These are phyloP conservation scores for Trichoderma atrobrunneum DNA, from an alignment of 2,329 filamentous ascomycete species.

Conservation along the genomic window DNA sequence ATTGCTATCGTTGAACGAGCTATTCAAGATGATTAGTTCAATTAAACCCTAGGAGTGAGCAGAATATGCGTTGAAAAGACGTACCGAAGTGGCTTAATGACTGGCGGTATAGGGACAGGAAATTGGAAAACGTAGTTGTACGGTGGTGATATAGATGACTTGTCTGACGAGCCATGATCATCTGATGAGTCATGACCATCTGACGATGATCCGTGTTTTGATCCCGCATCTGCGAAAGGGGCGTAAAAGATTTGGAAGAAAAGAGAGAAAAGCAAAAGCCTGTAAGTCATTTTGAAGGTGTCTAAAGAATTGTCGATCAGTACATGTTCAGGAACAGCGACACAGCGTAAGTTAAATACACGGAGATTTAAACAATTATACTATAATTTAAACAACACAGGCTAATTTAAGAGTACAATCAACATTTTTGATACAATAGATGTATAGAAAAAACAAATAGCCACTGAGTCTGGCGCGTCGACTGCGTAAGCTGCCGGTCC, in stretches of 20 bases:
- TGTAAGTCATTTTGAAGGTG: neutral
- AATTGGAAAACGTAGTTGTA: neutral
- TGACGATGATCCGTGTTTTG: neutral
- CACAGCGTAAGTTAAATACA: neutral
- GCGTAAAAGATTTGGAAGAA: neutral
- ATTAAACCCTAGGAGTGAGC: neutral
- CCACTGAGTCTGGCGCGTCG: neutral
- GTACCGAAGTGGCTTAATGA: neutral
- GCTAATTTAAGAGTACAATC: neutral
- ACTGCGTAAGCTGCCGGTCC: neutral
- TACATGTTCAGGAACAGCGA: neutral
- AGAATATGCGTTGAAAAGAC: neutral
- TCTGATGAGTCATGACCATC: neutral
- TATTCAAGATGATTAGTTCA: neutral
- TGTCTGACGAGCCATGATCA: neutral
- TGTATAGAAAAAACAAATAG: neutral
- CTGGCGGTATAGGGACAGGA: neutral
- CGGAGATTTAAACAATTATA: neutral
- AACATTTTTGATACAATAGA: neutral
- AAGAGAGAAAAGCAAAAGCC: neutral
- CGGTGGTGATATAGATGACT: neutral
- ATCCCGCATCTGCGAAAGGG: neutral
- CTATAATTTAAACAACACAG: neutral
- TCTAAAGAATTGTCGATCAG: neutral
- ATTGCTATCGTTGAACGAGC: neutral